A percentile compares a stretch with the other conserved stretches of the same genome.
Evolutionary conservation across 345 rosid genomes (phyloP).

Genomic region (Capsella bursapastoris): DNA sequence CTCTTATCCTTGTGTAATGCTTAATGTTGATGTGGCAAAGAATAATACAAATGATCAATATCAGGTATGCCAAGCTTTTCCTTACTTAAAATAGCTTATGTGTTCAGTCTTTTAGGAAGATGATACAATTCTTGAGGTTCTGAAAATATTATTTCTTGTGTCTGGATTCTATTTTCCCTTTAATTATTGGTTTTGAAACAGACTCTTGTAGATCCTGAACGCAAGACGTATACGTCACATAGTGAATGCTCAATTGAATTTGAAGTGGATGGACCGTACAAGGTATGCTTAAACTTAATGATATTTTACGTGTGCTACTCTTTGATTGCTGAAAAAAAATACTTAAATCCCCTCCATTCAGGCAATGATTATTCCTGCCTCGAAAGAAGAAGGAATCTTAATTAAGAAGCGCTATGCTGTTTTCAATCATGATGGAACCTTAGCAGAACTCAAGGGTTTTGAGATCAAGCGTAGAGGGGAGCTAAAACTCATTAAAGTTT

Average conservation of each 20-base stretch:
- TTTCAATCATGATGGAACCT: constrained; percentile 96
- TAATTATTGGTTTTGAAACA: constrained; percentile 45
- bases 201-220: constrained; percentile 82
- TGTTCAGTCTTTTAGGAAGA: constrained; percentile 21
- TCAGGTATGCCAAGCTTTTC: constrained; percentile 61
- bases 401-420: constrained; percentile 98
- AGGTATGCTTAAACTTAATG: constrained; percentile 58
- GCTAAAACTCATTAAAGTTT: constrained; percentile 96
- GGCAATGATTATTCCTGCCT: constrained; percentile 99
- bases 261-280: constrained; percentile 99
- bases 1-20: constrained; percentile 98
- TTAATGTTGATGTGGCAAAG: constrained; percentile 89
- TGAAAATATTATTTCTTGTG: constrained; percentile 32
- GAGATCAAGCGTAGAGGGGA: constrained; percentile 99
- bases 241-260: constrained; percentile 99
- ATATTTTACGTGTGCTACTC: constrained; percentile 28
- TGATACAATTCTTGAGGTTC: constrained; percentile 20
- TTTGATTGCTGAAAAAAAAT: constrained; percentile 32
- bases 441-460: constrained; percentile 99
- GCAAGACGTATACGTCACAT: constrained; percentile 72
- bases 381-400: constrained; percentile 96
- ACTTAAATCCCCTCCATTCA: constrained; percentile 40
- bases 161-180: constrained; percentile 29
- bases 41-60: constrained; percentile 96
- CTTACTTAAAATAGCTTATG: constrained; percentile 1